Base-by-base conservation (phyloP, 805 yeast genomes). In the Kregervanrija delftensis region DNA sequence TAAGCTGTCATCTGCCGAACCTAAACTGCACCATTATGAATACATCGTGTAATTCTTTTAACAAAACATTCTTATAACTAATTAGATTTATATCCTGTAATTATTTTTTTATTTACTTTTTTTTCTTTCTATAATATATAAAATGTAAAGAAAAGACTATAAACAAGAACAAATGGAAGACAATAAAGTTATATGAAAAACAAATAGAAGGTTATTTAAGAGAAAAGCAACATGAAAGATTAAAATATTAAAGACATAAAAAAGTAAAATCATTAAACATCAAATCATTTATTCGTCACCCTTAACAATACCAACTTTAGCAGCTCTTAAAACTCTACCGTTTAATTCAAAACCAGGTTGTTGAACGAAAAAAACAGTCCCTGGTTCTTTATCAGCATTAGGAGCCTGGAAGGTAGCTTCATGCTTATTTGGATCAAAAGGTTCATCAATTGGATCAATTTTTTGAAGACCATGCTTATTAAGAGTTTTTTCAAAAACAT, bases 291-390 rank as follows among this genome's bases (percentile, higher is more conserved):
- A 63, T 35, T 69, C 72, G 11, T 58, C 56, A 44, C 66, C 77
- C 69, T 84, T 86, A 53, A 89, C 96, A 59, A 89, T 78, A 56
- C 97, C 97, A 53, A 89, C 97, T 74, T 89, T 89, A 47, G 97
- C 96, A 31, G 97, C 95, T 69, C 97, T 79, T 62, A 89, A 74
- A 32, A 89, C 96, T 63, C 97, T 78, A 56, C 83, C 79, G 69
- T 88, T 88, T 59, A 88, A 74, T 48, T 83, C 80, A 70, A 82
- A 89, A 37, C 97, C 97, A 17, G 83, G 76, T 68, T 86, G 96
- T 69, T 89, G 96, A 48, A 90, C 96, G 59, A 79, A 86, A 79
- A 90, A 85, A 47, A 89, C 87, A 28, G 96, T 83, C 48, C 96
- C 96, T 13, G 96, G 86, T 66, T 86, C 91, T 66, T 87, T 86